Base-by-base conservation (phyloP, 371 early-diverging fungal genomes). In the Dentiscutata heterogama region DNA sequence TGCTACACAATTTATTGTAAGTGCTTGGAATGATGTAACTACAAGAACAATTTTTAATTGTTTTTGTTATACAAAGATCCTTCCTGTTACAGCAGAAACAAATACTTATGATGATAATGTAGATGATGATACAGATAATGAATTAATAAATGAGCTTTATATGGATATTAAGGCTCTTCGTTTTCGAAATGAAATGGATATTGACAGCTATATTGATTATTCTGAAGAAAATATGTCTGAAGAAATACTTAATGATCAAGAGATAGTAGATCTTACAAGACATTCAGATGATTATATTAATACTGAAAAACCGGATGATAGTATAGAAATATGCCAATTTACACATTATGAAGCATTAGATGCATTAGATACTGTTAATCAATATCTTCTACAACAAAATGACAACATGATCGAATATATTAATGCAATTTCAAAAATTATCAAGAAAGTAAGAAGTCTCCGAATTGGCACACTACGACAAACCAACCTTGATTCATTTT, bases 41-140 rank as follows among this genome's bases (percentile, higher is more conserved):
- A 20, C 78, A 16, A 58, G 56, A 78, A 63, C 65, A 51, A 63
- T 78, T 2, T 29, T 3, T n/a, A 61, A 77, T 29, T 77, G 64
- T 29, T 77, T 14, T 54, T 16, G 20, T 56, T 22, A 77, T n/a
- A 76, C 76, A 27, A 60, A 60, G 16, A 76, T 76, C 20, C 60
- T 76, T 58, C 61, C 60, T 39, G 39, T 39, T 39, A 39, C 56
- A 18, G 56, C 56, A n/a, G 56, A 56, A 65, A 56, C 25, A 51
- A 25, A 51, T 18, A 50, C 56, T 18, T 13, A 46, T 11, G 16
- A n/a, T 61, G 29, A 56, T 20, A n/a, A 56, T 56, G 56, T 56
- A 18, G n/a, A 18, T 56, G 11, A 56, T 56, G 20, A 53, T 56
- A 31, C 27, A 31, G 20, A 22, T 61, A 60, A 39, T 7, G 58